These are phyloP conservation scores for Ophiocordyceps australis DNA, from an alignment of 2,329 filamentous ascomycete genomes.

Conservation along the genomic window DNA sequence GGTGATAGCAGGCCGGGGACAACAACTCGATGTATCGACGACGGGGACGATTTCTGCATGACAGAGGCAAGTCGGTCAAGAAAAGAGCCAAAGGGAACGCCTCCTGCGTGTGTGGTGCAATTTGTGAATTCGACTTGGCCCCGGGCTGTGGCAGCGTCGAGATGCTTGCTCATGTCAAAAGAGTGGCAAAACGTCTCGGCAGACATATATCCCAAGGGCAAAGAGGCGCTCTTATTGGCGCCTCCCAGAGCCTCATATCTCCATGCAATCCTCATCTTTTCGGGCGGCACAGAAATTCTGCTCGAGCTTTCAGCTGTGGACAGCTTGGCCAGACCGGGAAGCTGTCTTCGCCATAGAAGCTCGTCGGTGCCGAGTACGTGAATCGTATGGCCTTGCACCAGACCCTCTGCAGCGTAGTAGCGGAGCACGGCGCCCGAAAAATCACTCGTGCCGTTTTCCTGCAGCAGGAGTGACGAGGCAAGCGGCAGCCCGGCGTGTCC, in stretches of 20 bases:
- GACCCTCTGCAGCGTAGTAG: constrained; percentile 84
- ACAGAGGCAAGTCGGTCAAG: constrained; percentile 37
- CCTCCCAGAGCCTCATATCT: constrained; percentile 79
- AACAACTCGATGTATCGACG: constrained; percentile 60
- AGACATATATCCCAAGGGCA: neutral
- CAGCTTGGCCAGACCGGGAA: constrained; percentile 48
- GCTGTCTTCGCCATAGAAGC: constrained; percentile 62
- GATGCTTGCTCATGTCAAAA: constrained; percentile 52
- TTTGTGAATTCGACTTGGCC: too few relatives aligned
- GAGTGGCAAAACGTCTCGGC: constrained; percentile 44
- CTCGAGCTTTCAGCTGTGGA: constrained; percentile 17
- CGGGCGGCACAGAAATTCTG: constrained; percentile 21
- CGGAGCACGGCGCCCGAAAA: constrained; percentile 70
- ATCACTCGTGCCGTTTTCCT: constrained; percentile 86
- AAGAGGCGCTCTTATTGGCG: too few relatives aligned
- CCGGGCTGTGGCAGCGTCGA: constrained; percentile 28
- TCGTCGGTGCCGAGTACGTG: constrained; percentile 71
- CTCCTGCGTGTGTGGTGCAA: too few relatives aligned
- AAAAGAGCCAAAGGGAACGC: constrained; percentile 42
- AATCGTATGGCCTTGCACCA: constrained; percentile 77
- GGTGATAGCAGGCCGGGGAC: constrained; percentile 78
- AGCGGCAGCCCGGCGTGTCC: constrained; percentile 74
- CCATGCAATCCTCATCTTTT: constrained; percentile 99
- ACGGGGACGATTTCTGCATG: constrained; percentile 36
- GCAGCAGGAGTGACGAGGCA: constrained; percentile 63